These are phyloP conservation scores for Hygrocybe coccinea DNA, from an alignment of 768 basidiomycete genomes.

Conservation along the genomic window DNA sequence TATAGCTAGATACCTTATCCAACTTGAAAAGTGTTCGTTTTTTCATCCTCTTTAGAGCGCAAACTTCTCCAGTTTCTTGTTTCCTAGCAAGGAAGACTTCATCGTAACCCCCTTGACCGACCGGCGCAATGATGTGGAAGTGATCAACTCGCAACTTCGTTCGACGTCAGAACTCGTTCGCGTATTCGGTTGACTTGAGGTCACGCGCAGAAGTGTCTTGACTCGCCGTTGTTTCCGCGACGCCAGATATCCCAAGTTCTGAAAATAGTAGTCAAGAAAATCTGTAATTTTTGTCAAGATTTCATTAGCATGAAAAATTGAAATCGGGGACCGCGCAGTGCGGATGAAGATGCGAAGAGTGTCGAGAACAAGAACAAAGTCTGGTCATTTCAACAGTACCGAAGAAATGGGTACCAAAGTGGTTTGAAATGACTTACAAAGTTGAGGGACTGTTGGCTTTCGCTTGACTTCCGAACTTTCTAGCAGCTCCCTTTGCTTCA, in stretches of 20 bases:
- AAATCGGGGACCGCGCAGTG: background rate
- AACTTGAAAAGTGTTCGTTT: constrained; percentile 95
- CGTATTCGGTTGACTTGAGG: constrained; percentile 58
- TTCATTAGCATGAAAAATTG: background rate
- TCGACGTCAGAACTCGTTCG: constrained; percentile 88
- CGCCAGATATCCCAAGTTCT: constrained; percentile 84
- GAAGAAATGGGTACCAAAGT: background rate
- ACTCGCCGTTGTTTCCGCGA: constrained; percentile 79
- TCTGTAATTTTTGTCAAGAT: constrained; percentile 39
- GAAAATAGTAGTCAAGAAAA: constrained; percentile 98
- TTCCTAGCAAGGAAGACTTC: constrained; percentile 96
- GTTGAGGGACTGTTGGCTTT: constrained; percentile 94
- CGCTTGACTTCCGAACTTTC: constrained; percentile 85
- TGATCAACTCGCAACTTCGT: constrained; percentile 91
- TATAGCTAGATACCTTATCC: constrained; percentile 87
- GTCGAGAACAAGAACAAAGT: too few species aligned
- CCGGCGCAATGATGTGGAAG: constrained; percentile 97
- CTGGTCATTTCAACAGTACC: too few species aligned
- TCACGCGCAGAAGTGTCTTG: constrained; percentile 69
- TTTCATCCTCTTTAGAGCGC: constrained; percentile 95
- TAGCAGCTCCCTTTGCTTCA: constrained; percentile 84
- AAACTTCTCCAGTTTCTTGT: constrained; percentile 92
- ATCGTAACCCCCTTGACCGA: constrained; percentile 98
- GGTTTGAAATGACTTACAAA: constrained; percentile 55
- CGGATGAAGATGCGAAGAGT: constrained; percentile 8